phyloP scores from a whole-genome alignment of 2,329 filamentous ascomycete species.

The Colletotrichum musae region DNA sequence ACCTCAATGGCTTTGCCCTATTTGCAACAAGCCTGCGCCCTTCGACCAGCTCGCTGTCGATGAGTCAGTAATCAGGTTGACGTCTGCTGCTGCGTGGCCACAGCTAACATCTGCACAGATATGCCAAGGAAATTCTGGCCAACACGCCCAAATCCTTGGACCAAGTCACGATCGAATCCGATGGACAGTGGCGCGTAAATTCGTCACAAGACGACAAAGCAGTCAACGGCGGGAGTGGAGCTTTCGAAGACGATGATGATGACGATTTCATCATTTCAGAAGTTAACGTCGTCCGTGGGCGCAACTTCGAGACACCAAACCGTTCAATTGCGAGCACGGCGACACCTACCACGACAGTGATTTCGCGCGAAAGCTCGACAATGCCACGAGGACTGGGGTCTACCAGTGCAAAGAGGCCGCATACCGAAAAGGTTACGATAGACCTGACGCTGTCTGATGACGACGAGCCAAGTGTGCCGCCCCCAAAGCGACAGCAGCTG shows the following conservation, averaged over 20 bases:
- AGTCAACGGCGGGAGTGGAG: slow-evolving; percentile 45
- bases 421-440: slow-evolving; percentile 64
- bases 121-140: slow-evolving; percentile 88
- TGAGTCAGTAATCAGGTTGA: slow-evolving; percentile 69
- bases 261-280: slow-evolving; percentile 68
- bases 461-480: slow-evolving; percentile 64
- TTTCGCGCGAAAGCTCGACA: slow-evolving; percentile 55
- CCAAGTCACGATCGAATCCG: slow-evolving; percentile 90
- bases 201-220: slow-evolving; percentile 49
- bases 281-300: slow-evolving; percentile 52
- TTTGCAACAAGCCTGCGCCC: slow-evolving; percentile 87
- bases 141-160: slow-evolving; percentile 80
- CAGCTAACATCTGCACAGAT: slow-evolving; percentile 60
- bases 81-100: too few relatives aligned
- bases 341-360: slow-evolving; percentile 54
- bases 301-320: slow-evolving; percentile 55
- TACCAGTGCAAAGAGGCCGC: slow-evolving; percentile 63
- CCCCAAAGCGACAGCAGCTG: slow-evolving; percentile 62
- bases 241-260: slow-evolving; percentile 53
- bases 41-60: slow-evolving; percentile 91
- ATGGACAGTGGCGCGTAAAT: slow-evolving; percentile 79
- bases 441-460: slow-evolving; percentile 72
- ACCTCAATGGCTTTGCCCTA: slow-evolving; percentile 95
- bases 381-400: slow-evolving; percentile 53
- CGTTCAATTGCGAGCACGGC: slow-evolving; percentile 52